A percentile compares a stretch with the other conserved stretches of the same genome.
Conservation (phyloP, 495 filamentous ascomycete species). For the Hyaloscypha bicolor region DNA sequence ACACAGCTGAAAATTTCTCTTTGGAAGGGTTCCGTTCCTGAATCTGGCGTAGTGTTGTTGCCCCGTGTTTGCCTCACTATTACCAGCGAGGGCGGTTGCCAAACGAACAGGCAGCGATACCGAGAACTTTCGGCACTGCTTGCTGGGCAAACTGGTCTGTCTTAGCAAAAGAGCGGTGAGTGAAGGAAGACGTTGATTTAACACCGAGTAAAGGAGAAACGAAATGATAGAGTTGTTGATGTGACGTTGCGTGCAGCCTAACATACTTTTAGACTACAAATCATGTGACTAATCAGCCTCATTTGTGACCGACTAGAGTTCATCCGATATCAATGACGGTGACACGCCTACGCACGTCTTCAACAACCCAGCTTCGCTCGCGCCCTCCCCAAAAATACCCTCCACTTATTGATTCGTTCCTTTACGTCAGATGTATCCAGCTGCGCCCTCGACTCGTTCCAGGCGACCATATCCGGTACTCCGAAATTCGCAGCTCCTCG, state of each 20-base stretch:
- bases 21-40: background rate
- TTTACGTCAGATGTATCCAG: too few species aligned
- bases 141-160: background rate
- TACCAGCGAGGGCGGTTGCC: background rate
- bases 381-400: too few species aligned
- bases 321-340: too few species aligned
- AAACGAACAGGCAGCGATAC: background rate
- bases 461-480: too few species aligned
- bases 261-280: too few species aligned
- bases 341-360: too few species aligned
- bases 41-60: background rate
- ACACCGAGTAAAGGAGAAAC: background rate
- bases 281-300: background rate
- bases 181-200: background rate
- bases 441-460: too few species aligned
- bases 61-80: background rate
- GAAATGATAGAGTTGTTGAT: background rate
- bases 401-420: too few species aligned
- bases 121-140: background rate
- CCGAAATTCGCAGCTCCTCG: too few species aligned
- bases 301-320: too few species aligned
- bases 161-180: background rate
- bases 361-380: too few species aligned
- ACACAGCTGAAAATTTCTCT: background rate
- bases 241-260: background rate